phyloP scores from a whole-genome alignment of 2,329 filamentous ascomycete species.

The Ceratocystis huliohia region DNA sequence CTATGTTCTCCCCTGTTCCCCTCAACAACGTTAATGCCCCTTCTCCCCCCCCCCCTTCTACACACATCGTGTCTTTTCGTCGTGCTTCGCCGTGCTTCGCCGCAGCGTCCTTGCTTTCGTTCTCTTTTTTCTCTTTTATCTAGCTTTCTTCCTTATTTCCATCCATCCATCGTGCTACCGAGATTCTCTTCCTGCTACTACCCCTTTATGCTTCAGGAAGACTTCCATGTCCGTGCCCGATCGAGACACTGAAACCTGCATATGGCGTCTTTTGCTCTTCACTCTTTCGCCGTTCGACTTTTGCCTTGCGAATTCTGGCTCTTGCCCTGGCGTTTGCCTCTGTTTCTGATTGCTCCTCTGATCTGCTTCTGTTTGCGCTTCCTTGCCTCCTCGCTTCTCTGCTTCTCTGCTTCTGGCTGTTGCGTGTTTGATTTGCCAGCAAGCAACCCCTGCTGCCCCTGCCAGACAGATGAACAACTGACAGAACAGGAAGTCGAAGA shows the following conservation, averaged over 20 bases:
- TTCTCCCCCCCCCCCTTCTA: neutral
- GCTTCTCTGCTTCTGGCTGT: neutral
- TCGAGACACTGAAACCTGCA: neutral
- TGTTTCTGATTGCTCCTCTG: too few relatives aligned
- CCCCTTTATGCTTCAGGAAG: neutral
- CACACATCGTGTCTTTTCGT: neutral
- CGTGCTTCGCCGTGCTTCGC: too few relatives aligned
- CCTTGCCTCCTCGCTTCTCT: neutral
- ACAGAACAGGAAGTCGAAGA: constrained; percentile 8
- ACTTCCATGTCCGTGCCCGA: constrained; percentile 1
- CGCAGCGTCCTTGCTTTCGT: neutral
- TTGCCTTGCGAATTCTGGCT: neutral
- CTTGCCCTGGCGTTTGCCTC: too few relatives aligned
- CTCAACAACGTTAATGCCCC: neutral
- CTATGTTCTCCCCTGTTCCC: neutral
- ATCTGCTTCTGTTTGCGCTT: too few relatives aligned
- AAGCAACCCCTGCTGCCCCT: neutral
- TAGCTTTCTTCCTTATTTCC: neutral
- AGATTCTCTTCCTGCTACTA: neutral
- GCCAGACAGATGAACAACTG: neutral
- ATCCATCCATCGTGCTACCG: neutral
- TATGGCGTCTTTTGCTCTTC: neutral
- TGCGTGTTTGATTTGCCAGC: neutral
- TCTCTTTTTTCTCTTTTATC: neutral
- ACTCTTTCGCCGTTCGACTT: neutral